Evolutionary conservation across 495 filamentous ascomycete genomes (phyloP).

Genomic region (Xylaria flabelliformis): DNA sequence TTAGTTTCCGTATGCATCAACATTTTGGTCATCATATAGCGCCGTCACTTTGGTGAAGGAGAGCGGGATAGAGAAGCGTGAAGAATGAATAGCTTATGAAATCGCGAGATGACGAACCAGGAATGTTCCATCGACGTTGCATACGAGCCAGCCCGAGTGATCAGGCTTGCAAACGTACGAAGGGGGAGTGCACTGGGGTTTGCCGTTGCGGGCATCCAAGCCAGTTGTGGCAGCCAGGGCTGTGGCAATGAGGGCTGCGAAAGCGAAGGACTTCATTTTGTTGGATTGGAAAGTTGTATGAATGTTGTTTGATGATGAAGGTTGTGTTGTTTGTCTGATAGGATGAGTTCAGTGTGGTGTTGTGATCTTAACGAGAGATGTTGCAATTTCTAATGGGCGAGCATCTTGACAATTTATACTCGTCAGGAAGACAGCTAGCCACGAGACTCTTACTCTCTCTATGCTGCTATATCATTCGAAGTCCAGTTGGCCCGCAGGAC

Average conservation of each 20-base stretch:
- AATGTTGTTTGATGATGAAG: not conserved
- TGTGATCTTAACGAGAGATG: conserved; percentile 2
- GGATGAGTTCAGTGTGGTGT: not conserved
- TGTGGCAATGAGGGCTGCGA: conserved; percentile 5
- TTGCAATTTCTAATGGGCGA: conserved; percentile 15
- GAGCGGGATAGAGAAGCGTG: not conserved
- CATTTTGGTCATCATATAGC: not conserved
- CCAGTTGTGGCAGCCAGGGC: conserved; percentile 11
- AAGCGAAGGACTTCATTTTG: conserved; percentile 23
- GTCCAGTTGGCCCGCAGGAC: not conserved
- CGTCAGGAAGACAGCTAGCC: not conserved
- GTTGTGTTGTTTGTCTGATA: not conserved
- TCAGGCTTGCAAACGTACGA: conserved; percentile 37
- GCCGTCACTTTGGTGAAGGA: not conserved
- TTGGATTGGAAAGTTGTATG: not conserved
- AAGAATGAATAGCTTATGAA: not conserved
- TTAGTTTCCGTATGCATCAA: conserved; percentile 15
- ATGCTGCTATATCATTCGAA: not conserved
- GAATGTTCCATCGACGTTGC: conserved; percentile 46
- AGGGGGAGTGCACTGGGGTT: conserved; percentile 29
- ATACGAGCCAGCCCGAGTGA: conserved; percentile 40
- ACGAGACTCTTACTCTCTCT: not conserved
- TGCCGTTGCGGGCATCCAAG: conserved; percentile 11
- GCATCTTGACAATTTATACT: conserved; percentile 7
- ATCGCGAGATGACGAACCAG: conserved; percentile 37